A percentile compares a stretch with the other conserved stretches of the same genome.
Conservation (phyloP, 257 asterid genomes). For the Nicotiana obtusifolia region DNA sequence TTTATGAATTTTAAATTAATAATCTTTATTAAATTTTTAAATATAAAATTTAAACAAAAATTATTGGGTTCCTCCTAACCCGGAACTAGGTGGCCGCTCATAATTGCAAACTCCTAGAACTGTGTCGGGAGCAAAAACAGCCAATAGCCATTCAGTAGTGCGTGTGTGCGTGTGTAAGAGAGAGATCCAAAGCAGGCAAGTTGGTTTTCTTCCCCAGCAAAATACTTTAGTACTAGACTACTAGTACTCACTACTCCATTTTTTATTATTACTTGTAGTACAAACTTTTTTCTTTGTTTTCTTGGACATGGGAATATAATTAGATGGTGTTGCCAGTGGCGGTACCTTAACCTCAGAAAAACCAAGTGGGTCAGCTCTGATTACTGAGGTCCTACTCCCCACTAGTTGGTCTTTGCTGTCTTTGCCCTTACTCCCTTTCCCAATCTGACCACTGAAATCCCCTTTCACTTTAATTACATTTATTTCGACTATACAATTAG, state of each 20-base stretch:
- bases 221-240: background rate
- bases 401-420: conserved; percentile 51
- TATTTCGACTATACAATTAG: background rate
- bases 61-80: too few relatives aligned
- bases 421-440: conserved; percentile 24
- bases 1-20: too few relatives aligned
- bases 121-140: background rate
- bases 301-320: background rate
- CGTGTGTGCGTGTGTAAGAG: background rate
- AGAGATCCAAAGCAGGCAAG: background rate
- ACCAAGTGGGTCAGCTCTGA: conserved; percentile 45
- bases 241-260: too few relatives aligned
- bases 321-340: background rate
- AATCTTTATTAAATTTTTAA: too few relatives aligned
- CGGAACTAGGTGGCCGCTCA: too few relatives aligned
- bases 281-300: background rate
- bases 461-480: conserved; percentile 21
- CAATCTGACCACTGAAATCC: conserved; percentile 33
- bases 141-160: conserved; percentile 17
- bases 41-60: too few relatives aligned
- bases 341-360: conserved; percentile 1
- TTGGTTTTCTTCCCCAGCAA: background rate
- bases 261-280: background rate
- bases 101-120: background rate
- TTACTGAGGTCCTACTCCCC: conserved; percentile 46